Evolutionary conservation across 768 basidiomycete genomes (phyloP).

Genomic region (Auriculariales sp.): DNA sequence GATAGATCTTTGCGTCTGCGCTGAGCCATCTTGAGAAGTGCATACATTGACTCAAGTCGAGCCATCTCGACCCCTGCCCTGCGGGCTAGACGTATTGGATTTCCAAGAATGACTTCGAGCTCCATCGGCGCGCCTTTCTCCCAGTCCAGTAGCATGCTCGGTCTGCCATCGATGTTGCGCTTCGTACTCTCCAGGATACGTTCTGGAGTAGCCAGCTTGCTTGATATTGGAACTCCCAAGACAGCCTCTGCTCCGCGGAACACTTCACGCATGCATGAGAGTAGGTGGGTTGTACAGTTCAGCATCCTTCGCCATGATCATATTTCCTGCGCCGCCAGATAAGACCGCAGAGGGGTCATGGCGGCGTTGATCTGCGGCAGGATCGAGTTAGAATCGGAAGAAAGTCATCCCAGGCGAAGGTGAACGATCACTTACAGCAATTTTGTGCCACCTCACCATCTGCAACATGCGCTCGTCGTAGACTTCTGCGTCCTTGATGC

Average conservation of each 20-base stretch:
- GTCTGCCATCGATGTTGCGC: constrained; percentile 12
- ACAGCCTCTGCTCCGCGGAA: constrained; percentile 12
- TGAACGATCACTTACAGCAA: constrained; percentile 11
- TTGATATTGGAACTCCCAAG: constrained; percentile 12
- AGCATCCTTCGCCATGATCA: constrained; percentile 12
- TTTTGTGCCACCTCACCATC: constrained; percentile 18
- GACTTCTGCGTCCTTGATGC: constrained; percentile 14
- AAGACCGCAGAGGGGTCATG: constrained; percentile 16
- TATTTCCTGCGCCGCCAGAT: constrained; percentile 13
- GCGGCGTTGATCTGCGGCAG: constrained; percentile 11
- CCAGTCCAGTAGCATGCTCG: constrained; percentile 17
- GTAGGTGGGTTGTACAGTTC: constrained; percentile 12
- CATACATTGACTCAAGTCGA: constrained; percentile 16
- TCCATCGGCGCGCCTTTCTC: constrained; percentile 13
- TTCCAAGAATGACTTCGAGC: constrained; percentile 17
- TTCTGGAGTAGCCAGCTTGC: constrained; percentile 12
- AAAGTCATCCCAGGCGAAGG: background rate
- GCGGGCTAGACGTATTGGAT: constrained; percentile 14
- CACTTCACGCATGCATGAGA: constrained; percentile 15
- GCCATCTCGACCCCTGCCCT: constrained; percentile 15
- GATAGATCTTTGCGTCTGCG: constrained; percentile 8
- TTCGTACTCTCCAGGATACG: constrained; percentile 13
- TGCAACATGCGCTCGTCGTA: constrained; percentile 14
- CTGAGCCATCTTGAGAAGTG: constrained; percentile 13
- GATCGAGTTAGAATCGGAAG: background rate